A percentile compares a stretch with the other conserved stretches of the same genome.
phyloP scores from a whole-genome alignment of 768 basidiomycete species.

The Kwoniella bestiolae region DNA sequence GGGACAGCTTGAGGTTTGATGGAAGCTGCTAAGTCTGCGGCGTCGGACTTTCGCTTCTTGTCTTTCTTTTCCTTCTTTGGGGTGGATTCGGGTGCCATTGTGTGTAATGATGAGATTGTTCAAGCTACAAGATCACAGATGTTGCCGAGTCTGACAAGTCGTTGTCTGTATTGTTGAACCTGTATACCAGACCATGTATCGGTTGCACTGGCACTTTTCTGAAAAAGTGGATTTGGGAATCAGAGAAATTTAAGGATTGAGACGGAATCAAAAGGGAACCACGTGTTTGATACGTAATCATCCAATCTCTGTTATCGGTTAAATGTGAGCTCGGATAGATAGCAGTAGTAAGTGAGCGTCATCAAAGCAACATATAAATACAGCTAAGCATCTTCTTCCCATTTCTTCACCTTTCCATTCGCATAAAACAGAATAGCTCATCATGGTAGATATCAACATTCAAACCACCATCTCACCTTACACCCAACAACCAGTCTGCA shows the following conservation, averaged over 20 bases:
- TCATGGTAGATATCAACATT: conserved; percentile 43
- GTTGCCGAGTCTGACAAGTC: no score
- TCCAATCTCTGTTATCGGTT: conserved; percentile 6
- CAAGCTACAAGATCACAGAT: no score
- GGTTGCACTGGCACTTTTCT: neutral
- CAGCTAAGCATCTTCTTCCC: neutral
- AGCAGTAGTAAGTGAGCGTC: neutral
- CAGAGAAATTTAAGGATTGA: conserved; percentile 6
- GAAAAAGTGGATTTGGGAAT: conserved; percentile 7
- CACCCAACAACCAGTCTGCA: conserved; percentile 71
- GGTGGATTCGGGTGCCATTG: conserved; percentile 32
- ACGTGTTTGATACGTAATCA: conserved; percentile 8
- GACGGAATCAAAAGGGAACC: neutral
- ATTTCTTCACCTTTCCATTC: neutral
- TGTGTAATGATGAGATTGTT: no score
- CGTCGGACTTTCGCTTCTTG: conserved; percentile 56
- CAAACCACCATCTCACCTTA: conserved; percentile 88
- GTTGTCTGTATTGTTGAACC: no score
- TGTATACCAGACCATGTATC: no score
- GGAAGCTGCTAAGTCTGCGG: conserved; percentile 40
- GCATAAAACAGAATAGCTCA: neutral
- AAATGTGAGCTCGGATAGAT: neutral
- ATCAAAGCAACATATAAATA: neutral
- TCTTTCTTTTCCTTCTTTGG: conserved; percentile 56
- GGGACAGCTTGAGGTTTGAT: conserved; percentile 36